Base-by-base conservation (phyloP, 306 rosid genomes). In the Neltuma alba region DNA sequence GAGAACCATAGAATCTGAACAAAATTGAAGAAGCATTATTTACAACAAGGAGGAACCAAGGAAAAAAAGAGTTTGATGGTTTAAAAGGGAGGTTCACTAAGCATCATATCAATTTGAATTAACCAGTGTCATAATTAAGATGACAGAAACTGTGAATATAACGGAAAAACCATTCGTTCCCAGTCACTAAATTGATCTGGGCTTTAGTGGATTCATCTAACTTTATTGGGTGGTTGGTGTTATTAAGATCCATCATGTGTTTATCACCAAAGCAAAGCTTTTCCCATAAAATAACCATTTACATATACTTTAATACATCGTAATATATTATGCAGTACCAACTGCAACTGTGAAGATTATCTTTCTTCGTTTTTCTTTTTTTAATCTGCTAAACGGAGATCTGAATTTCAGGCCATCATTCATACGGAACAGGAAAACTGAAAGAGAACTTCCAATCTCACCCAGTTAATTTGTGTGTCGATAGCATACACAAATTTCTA, bases 141-240 rank as follows among this genome's bases (percentile, higher is more conserved):
- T 3, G 77, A 70, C 38, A 28, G 28, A 45, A 70, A 62, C 41
- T 70, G 76, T 71, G 64, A 25, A 27, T 76, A 47, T n/a, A n/a
- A 40, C 38, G 70, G 31, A 33, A 76, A 52, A 36, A 65, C 25
- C 54, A 57, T 54, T 76, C 76, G 77, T 84, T 72, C 58, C 55
- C 16, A 48, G 55, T 48, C 55, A 48, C 23, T 18, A 48, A n/a
- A n/a, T n/a, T 72, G 80, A 31, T 72, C 62, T 16, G 0, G 55
- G 23, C 55, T 34, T 28, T 48, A 74, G 74, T 84, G 77, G 85
- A 60, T 77, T 73, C 66, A 76, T 70, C 66, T 50, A 72, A 66
- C 83, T 84, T 80, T 80, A 64, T 80, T 74, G 74, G 85, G 38
- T 77, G 74, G 74, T 77, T 80, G 50, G 80, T 45, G 70, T 57